These are phyloP conservation scores for Globisporangium splendens DNA, from an alignment of 352 stramenopile species.

Conservation along the genomic window DNA sequence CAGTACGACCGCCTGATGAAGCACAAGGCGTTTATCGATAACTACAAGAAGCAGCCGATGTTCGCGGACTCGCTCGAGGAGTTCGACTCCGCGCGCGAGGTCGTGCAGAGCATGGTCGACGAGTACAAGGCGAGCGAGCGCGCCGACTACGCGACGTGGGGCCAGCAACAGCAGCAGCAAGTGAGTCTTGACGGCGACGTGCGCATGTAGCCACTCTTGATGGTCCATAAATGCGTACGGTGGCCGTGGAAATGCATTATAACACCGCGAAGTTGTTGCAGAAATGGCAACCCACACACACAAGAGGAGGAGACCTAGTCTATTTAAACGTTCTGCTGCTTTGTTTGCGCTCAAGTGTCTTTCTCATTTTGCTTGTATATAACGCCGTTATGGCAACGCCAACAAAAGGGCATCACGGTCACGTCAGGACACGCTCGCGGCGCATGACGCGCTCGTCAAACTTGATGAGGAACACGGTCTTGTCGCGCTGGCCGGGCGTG, in stretches of 20 bases:
- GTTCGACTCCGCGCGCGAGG: constrained; percentile 81
- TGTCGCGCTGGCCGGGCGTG: constrained; percentile 48
- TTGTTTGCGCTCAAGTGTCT: too few species aligned
- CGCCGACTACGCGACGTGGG: constrained; percentile 77
- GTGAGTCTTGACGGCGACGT: constrained; percentile 36
- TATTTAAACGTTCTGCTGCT: constrained; percentile 26
- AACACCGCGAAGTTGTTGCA: neutral
- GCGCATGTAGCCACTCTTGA: constrained; percentile 26
- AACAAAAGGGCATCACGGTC: neutral
- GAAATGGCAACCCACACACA: neutral
- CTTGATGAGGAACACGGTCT: constrained; percentile 87
- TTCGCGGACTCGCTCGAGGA: constrained; percentile 90
- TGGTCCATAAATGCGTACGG: neutral
- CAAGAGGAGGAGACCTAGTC: constrained; percentile 12
- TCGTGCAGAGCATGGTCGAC: constrained; percentile 82
- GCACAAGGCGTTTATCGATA: constrained; percentile 98
- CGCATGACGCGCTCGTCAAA: constrained; percentile 84
- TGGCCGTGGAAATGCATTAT: too few species aligned
- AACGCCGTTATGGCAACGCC: too few species aligned
- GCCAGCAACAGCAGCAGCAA: constrained; percentile 23
- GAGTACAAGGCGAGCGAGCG: constrained; percentile 85
- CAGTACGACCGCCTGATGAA: constrained; percentile 98
- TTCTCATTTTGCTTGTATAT: too few species aligned
- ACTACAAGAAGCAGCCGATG: constrained; percentile 98
- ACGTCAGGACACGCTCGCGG: constrained; percentile 67